Evolutionary conservation across 768 basidiomycete species (phyloP).

Genomic region (Terana coerulea): DNA sequence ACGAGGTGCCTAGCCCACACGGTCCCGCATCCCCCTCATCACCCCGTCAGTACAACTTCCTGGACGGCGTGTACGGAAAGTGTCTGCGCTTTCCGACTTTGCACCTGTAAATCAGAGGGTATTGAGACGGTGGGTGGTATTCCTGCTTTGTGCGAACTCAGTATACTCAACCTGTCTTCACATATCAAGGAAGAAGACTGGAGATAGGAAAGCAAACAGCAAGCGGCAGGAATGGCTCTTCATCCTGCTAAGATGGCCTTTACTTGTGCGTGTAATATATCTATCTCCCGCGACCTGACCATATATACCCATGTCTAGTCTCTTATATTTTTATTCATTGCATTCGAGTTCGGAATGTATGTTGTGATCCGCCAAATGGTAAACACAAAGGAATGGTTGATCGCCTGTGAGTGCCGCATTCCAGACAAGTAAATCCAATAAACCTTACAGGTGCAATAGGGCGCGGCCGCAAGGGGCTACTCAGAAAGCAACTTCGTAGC

Average conservation of each 20-base stretch:
- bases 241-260: constrained; percentile 80
- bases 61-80: constrained; percentile 63
- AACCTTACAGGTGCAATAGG: constrained; percentile 40
- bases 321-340: constrained; percentile 82
- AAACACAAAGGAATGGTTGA: constrained; percentile 90
- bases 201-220: constrained; percentile 26
- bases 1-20: constrained; percentile 10
- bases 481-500: constrained; percentile 72
- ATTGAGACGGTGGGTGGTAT: too few relatives aligned
- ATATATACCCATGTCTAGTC: constrained; percentile 39
- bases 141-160: too few relatives aligned
- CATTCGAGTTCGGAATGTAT: constrained; percentile 81
- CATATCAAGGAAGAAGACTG: constrained; percentile 33
- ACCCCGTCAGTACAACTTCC: constrained; percentile 12
- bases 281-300: background rate
- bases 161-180: background rate
- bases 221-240: constrained; percentile 72
- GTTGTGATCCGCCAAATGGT: constrained; percentile 88
- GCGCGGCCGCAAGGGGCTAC: constrained; percentile 77
- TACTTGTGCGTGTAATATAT: constrained; percentile 52
- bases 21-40: constrained; percentile 8
- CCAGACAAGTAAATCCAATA: background rate
- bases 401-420: constrained; percentile 59
- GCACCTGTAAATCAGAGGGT: constrained; percentile 88
- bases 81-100: constrained; percentile 82